Conservation (phyloP, 345 rosid species). For the Viola odorata region DNA sequence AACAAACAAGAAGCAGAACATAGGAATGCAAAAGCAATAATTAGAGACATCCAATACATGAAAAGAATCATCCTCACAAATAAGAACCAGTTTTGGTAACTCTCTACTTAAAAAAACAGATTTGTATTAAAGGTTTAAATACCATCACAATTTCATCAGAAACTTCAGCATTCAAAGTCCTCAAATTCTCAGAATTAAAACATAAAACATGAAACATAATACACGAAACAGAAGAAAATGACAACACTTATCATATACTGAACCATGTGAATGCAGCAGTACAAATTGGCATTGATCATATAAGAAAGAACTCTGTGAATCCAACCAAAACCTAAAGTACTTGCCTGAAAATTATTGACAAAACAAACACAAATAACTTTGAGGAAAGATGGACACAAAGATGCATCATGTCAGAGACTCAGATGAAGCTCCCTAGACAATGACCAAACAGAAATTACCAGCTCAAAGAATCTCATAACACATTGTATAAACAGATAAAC, state of each 20-base stretch:
- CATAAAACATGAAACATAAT: background rate
- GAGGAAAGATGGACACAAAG: background rate
- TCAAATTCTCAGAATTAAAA: background rate
- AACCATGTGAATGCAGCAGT: background rate
- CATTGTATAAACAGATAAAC: too few species aligned
- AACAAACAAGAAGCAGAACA: too few species aligned
- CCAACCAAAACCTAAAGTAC: too few species aligned
- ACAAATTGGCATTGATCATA: background rate
- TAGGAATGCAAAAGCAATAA: too few species aligned
- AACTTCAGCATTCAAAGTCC: too few species aligned
- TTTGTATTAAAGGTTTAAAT: too few species aligned
- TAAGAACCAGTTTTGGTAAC: too few species aligned
- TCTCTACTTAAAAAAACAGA: too few species aligned
- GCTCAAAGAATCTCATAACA: too few species aligned
- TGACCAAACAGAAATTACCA: background rate
- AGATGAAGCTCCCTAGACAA: background rate
- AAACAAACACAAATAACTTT: background rate
- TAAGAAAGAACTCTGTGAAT: background rate
- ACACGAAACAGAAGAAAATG: background rate
- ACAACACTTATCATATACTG: background rate
- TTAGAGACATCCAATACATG: too few species aligned
- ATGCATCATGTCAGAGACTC: background rate
- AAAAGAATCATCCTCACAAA: too few species aligned
- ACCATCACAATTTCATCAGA: too few species aligned
- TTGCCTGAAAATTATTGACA: background rate